These are phyloP conservation scores for Agastache rugosa DNA, from an alignment of 257 asterid genomes.

Conservation along the genomic window DNA sequence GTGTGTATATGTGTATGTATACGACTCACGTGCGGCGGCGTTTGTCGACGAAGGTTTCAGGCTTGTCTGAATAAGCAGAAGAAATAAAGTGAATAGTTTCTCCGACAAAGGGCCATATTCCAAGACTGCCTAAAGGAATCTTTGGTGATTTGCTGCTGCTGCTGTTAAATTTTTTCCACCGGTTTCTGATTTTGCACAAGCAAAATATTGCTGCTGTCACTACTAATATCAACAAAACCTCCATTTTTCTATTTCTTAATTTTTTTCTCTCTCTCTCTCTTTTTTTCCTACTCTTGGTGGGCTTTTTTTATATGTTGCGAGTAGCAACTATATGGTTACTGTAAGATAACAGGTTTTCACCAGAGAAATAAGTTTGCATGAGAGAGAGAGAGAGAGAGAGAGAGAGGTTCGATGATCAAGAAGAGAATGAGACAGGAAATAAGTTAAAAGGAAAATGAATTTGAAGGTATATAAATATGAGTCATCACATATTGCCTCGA, in stretches of 20 bases:
- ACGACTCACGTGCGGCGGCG: slow-evolving; percentile 72
- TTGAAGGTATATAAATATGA: not conserved
- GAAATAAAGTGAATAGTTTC: slow-evolving; percentile 88
- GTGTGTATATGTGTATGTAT: not conserved
- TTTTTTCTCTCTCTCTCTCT: not conserved
- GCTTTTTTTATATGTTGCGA: slow-evolving; percentile 20
- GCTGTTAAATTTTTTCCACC: slow-evolving; percentile 17
- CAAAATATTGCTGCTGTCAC: slow-evolving; percentile 38
- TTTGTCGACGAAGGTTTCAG: slow-evolving; percentile 71
- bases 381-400: slow-evolving; percentile 8
- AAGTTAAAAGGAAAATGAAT: slow-evolving; percentile 25
- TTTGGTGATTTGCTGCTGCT: slow-evolving; percentile 33
- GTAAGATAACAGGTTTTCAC: not conserved
- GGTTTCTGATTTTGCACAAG: slow-evolving; percentile 34
- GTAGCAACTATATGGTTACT: not conserved
- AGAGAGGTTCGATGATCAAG: slow-evolving; percentile 6
- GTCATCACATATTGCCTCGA: slow-evolving; percentile 44
- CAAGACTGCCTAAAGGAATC: slow-evolving; percentile 77
- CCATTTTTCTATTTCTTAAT: slow-evolving; percentile 29
- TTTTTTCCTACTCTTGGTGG: slow-evolving; percentile 16
- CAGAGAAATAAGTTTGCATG: slow-evolving; percentile 37
- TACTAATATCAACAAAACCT: slow-evolving; percentile 41
- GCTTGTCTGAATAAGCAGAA: slow-evolving; percentile 74
- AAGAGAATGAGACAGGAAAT: slow-evolving; percentile 29
- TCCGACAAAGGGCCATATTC: slow-evolving; percentile 80